These are phyloP conservation scores for Coniochaeta prunicola DNA, from an alignment of 2,329 filamentous ascomycete genomes.

Conservation along the genomic window DNA sequence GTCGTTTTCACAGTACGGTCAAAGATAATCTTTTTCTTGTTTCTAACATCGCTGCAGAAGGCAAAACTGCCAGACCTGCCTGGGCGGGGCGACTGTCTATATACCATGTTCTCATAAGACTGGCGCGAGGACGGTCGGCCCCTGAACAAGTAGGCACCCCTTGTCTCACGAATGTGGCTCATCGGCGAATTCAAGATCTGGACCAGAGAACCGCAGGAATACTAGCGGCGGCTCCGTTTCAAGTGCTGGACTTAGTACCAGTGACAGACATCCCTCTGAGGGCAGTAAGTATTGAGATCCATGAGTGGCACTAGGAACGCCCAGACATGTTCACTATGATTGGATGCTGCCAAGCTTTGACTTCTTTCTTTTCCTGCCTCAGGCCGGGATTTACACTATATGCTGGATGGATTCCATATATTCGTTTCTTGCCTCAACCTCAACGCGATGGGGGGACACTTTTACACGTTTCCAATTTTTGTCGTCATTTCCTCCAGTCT, in stretches of 20 bases:
- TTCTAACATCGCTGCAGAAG: not conserved
- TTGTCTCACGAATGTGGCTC: not conserved
- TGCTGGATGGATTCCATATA: not conserved
- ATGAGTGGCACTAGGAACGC: not conserved
- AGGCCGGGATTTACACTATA: not conserved
- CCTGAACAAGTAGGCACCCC: not conserved
- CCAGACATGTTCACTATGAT: not conserved
- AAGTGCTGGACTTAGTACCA: no score
- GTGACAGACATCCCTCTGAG: not conserved
- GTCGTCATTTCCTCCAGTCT: not conserved
- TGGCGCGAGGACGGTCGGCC: not conserved
- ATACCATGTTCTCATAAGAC: not conserved
- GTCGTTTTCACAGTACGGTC: not conserved
- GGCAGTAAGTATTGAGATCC: no score
- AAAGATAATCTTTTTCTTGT: not conserved
- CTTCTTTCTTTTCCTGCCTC: not conserved
- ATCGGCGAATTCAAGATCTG: not conserved
- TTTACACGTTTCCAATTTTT: not conserved
- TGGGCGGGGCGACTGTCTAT: not conserved
- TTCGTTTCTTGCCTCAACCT: not conserved
- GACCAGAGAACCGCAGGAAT: not conserved
- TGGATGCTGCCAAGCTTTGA: not conserved
- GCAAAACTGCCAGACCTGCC: not conserved
- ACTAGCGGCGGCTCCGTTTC: not conserved
- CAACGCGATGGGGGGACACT: not conserved